phyloP scores from a whole-genome alignment of 495 filamentous ascomycete species.

The Friedmanniomyces simplex region DNA sequence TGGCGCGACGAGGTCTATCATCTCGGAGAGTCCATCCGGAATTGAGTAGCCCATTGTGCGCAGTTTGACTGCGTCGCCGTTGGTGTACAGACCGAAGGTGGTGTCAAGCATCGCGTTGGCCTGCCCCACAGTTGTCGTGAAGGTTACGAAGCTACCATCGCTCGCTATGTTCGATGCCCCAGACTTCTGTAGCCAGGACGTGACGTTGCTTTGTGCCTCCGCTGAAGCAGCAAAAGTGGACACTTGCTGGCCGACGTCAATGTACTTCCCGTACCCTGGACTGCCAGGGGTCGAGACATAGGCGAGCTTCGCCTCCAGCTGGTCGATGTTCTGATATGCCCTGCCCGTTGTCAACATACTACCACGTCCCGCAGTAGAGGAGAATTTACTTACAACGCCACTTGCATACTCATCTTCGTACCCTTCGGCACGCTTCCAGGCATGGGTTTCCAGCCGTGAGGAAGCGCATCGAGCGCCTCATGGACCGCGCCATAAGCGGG shows the following conservation, averaged over 20 bases:
- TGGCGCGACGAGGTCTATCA: slow-evolving; percentile 50
- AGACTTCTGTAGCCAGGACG: slow-evolving; percentile 24
- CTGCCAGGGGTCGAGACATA: slow-evolving; percentile 54
- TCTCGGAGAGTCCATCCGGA: slow-evolving; percentile 41
- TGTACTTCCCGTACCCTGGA: slow-evolving; percentile 50
- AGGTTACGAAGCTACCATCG: slow-evolving; percentile 31
- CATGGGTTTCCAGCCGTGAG: background rate
- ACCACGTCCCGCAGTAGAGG: background rate
- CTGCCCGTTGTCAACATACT: background rate
- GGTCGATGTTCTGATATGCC: slow-evolving; percentile 4
- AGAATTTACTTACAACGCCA: slow-evolving; percentile 1
- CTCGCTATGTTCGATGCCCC: slow-evolving; percentile 25
- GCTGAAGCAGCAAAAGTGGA: slow-evolving; percentile 22
- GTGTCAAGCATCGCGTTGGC: slow-evolving; percentile 31
- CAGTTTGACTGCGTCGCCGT: slow-evolving; percentile 19
- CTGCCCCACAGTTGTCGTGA: slow-evolving; percentile 24
- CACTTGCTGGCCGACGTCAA: slow-evolving; percentile 43
- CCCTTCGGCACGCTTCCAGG: background rate
- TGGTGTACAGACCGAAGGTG: slow-evolving; percentile 26
- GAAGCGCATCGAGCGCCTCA: background rate
- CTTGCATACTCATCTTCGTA: background rate
- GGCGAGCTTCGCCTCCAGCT: slow-evolving; percentile 48
- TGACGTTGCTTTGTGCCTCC: slow-evolving; percentile 20
- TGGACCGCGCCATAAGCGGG: slow-evolving; percentile 2
- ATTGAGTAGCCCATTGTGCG: slow-evolving; percentile 56